These are phyloP conservation scores for Aspergillus cavernicola DNA, from an alignment of 495 filamentous ascomycete species.

Conservation along the genomic window DNA sequence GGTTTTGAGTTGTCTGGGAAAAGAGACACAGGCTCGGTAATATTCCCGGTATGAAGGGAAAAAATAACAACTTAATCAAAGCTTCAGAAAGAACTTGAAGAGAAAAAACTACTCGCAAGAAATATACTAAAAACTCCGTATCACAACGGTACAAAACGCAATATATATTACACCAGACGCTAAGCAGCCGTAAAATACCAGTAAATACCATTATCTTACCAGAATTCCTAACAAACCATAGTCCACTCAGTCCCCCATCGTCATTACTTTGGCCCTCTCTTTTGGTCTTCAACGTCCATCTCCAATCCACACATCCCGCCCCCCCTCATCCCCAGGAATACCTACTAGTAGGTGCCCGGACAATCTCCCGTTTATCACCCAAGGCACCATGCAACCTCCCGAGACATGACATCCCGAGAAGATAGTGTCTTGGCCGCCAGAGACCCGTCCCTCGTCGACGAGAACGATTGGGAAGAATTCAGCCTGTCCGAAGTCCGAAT, in stretches of 20 bases:
- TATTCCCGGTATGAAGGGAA: too few species aligned
- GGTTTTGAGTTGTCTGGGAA: too few species aligned
- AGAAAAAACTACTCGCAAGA: background rate
- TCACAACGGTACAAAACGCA: background rate
- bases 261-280: background rate
- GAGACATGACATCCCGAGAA: conserved; percentile 50
- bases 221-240: background rate
- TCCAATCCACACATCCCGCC: background rate
- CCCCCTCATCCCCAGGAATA: background rate
- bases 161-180: background rate
- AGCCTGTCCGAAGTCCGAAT: conserved; percentile 51
- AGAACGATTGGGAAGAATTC: conserved; percentile 61
- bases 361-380: background rate
- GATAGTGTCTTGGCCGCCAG: conserved; percentile 51
- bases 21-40: too few species aligned
- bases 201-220: conserved; percentile 11
- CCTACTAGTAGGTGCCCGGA: too few species aligned
- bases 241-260: background rate
- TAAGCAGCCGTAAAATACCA: background rate
- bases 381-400: conserved; percentile 31
- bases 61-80: too few species aligned
- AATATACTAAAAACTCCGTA: background rate
- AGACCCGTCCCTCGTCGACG: conserved; percentile 49
- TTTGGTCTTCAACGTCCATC: background rate
- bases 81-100: too few species aligned